Evolutionary conservation across 768 basidiomycete species (phyloP).

Genomic region (Lactarius evosmus): DNA sequence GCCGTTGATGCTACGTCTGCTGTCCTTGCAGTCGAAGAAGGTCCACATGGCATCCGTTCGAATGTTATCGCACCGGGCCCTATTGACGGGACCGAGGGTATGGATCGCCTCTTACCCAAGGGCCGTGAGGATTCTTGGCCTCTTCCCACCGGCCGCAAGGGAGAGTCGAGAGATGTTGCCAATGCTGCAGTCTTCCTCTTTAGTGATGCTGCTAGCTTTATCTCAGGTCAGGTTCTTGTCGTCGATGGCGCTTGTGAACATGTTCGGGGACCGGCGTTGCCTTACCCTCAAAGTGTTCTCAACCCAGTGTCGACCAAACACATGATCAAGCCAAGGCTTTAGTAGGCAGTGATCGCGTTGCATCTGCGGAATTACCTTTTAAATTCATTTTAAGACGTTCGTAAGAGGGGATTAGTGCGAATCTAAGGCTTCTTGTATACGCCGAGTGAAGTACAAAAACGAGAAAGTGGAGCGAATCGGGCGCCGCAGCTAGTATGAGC

Average conservation of each 20-base stretch:
- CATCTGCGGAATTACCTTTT: neutral
- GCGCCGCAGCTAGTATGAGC: neutral
- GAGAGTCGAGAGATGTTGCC: slow-evolving; percentile 37
- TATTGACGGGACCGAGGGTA: slow-evolving; percentile 75
- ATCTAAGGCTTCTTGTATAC: neutral
- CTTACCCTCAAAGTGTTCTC: slow-evolving; percentile 31
- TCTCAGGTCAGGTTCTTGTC: slow-evolving; percentile 40
- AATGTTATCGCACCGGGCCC: slow-evolving; percentile 85
- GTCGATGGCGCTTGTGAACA: slow-evolving; percentile 32
- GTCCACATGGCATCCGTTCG: slow-evolving; percentile 89
- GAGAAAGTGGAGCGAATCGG: neutral
- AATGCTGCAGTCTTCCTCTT: slow-evolving; percentile 41
- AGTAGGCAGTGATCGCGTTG: slow-evolving; percentile 9
- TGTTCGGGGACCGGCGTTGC: slow-evolving; percentile 25
- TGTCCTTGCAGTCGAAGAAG: slow-evolving; percentile 90
- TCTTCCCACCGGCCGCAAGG: slow-evolving; percentile 26
- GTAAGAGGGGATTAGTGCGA: neutral
- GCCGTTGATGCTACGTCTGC: slow-evolving; percentile 85
- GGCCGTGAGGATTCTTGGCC: neutral
- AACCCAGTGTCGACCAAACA: slow-evolving; percentile 27
- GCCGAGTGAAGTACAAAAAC: neutral
- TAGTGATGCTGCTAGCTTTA: slow-evolving; percentile 40
- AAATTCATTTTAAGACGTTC: neutral
- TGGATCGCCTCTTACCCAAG: slow-evolving; percentile 49
- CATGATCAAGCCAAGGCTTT: slow-evolving; percentile 28